Conservation (phyloP, 2,329 filamentous ascomycete species). For the Fusarium sp. region DNA sequence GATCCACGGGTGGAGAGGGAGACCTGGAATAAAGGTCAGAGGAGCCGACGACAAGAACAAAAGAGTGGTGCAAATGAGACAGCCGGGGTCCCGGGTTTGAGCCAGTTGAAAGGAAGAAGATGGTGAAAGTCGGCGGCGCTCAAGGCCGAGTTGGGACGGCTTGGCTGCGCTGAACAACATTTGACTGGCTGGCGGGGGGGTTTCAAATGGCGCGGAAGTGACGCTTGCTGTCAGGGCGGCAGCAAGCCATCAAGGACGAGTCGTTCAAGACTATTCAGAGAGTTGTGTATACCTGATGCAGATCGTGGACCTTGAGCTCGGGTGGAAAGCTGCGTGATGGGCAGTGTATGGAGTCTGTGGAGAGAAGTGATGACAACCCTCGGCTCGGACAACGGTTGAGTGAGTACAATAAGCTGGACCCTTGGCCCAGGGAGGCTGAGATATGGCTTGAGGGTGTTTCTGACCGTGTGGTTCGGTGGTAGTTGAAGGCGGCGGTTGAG, state of each 20-base stretch:
- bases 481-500: constrained; percentile 28
- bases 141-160: constrained; percentile 18
- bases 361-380: constrained; percentile 4
- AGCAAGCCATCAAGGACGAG: constrained; percentile 14
- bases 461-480: constrained; percentile 10
- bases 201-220: constrained; percentile 33
- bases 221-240: constrained; percentile 34
- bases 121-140: constrained; percentile 26
- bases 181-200: constrained; percentile 36
- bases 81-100: constrained; percentile 9
- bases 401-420: constrained; percentile 13
- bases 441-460: constrained; percentile 24
- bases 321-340: background rate
- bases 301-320: background rate
- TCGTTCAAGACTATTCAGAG: constrained; percentile 25
- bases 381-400: constrained; percentile 16
- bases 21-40: constrained; percentile 30
- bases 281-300: constrained; percentile 33
- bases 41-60: constrained; percentile 7
- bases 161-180: constrained; percentile 26
- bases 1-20: constrained; percentile 14
- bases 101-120: constrained; percentile 13
- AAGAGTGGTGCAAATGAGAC: constrained; percentile 14
- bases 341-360: background rate
- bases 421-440: constrained; percentile 2